phyloP scores from a whole-genome alignment of 164 flowering plant genomes.

The Stephania japonica region DNA sequence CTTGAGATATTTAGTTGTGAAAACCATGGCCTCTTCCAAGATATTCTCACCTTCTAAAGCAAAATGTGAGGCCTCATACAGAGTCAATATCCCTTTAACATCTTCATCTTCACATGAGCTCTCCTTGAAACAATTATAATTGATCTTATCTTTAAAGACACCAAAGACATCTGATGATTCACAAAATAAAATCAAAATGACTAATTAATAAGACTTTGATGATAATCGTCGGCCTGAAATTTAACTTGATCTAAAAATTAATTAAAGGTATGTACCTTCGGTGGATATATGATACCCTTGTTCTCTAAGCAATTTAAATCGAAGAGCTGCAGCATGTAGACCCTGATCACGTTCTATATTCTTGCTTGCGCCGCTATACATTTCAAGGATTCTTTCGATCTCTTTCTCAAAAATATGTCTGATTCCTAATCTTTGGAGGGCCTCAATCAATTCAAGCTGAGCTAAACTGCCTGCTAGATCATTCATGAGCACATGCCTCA shows the following conservation, averaged over 20 bases:
- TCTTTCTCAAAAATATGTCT: background rate
- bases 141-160: background rate
- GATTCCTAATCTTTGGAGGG: background rate
- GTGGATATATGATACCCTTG: background rate
- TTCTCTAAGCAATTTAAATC: background rate
- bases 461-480: background rate
- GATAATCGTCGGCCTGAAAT: no score
- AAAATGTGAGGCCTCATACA: constrained; percentile 19
- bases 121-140: background rate
- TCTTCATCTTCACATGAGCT: background rate
- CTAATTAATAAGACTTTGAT: no score
- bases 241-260: no score
- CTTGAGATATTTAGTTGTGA: constrained; percentile 2
- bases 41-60: constrained; percentile 16
- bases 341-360: background rate
- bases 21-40: constrained; percentile 14
- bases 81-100: constrained; percentile 6
- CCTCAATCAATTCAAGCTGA: background rate
- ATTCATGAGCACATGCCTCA: background rate
- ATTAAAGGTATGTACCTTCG: background rate
- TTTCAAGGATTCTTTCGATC: background rate
- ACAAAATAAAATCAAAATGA: background rate
- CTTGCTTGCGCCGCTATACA: background rate
- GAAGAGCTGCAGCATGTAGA: background rate
- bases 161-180: background rate